A percentile compares a stretch with the other conserved stretches of the same genome.
phyloP scores from a whole-genome alignment of 2,329 filamentous ascomycete species.

The Corynespora cassiicola region DNA sequence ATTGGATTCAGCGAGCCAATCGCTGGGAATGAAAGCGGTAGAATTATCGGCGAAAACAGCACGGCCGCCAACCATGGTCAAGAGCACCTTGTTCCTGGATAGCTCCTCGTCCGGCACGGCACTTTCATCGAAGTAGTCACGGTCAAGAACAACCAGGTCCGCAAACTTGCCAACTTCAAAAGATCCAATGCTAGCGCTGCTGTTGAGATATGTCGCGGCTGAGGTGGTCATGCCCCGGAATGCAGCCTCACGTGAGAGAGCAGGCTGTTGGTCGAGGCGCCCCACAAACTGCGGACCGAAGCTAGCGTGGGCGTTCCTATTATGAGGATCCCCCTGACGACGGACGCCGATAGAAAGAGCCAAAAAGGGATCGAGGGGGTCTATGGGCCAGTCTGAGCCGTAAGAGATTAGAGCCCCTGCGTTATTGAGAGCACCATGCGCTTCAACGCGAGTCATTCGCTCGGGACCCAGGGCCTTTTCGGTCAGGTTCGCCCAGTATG shows the following conservation, averaged over 20 bases:
- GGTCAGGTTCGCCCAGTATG: slow-evolving; percentile 5
- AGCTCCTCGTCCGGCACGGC: slow-evolving; percentile 6
- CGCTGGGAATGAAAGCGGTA: slow-evolving; percentile 6
- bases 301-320: slow-evolving; percentile 7
- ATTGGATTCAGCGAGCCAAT: slow-evolving; percentile 5
- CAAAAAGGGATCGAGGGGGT: slow-evolving; percentile 7
- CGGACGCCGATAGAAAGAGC: slow-evolving; percentile 6
- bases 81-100: slow-evolving; percentile 3
- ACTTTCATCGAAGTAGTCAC: slow-evolving; percentile 4
- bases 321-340: slow-evolving; percentile 6
- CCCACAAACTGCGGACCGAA: slow-evolving; percentile 4
- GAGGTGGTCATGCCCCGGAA: slow-evolving; percentile 6
- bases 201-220: slow-evolving; percentile 6
- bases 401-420: slow-evolving; percentile 5
- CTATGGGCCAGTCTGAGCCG: slow-evolving; percentile 8
- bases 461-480: slow-evolving; percentile 1
- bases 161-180: slow-evolving; percentile 9
- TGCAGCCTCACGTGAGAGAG: slow-evolving; percentile 6
- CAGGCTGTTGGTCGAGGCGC: slow-evolving; percentile 4
- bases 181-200: slow-evolving; percentile 4
- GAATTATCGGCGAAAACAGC: slow-evolving; percentile 6
- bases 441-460: slow-evolving; percentile 1
- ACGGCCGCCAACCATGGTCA: slow-evolving; percentile 9
- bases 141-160: slow-evolving; percentile 4
- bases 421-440: slow-evolving; percentile 1